Evolutionary conservation across 2,329 filamentous ascomycete genomes (phyloP), one percentile per base, ranked within the genome.

Genomic region (Lecanicillium sp.): DNA sequence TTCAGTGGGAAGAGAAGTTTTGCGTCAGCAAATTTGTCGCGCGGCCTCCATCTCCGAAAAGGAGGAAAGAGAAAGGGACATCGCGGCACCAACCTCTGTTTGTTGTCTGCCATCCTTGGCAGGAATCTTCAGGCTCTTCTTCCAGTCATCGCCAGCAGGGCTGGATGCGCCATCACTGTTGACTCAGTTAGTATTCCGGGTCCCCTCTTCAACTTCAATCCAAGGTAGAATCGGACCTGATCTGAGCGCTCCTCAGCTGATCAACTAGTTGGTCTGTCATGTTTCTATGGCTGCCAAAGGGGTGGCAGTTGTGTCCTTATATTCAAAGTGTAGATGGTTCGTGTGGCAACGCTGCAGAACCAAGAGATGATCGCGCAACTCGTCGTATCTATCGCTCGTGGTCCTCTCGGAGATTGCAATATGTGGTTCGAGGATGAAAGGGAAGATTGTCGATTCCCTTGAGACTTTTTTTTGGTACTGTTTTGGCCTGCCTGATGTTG

Each of bases 71-170:
- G 32, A 30, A 19, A 29, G 12, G 30, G 29, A 12, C n/a, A 33
- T 30, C 7, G 11, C 15, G 15, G 33, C 8, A 36, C 40, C 29
- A 52, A 86, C 83, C 71, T 90, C 86, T 48, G 86, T 92, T 65
- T 92, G 86, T 51, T 83, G 79, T 64, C 86, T 77, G 53, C 70
- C 79, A 59, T 92, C 86, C 61, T 81, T 86, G 41, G 74, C 63
- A 37, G 86, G 86, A 43, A 84, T 62, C 49, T 84, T 87, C 43
- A 90, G 64, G 44, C 64, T 76, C 55, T 79, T 74, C 65, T 85
- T 86, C 85, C 85, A 90, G 57, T 87, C 79, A 20, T 78, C 75
- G 37, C 47, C 56, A 37, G 48, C 50, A 30, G 35, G 30, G 44
- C 69, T 60, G 52, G 64, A 58, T 47, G 65, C 49, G 51, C 61